Base-by-base conservation (phyloP, 2,329 filamentous ascomycete species). In the Fusarium luffae region DNA sequence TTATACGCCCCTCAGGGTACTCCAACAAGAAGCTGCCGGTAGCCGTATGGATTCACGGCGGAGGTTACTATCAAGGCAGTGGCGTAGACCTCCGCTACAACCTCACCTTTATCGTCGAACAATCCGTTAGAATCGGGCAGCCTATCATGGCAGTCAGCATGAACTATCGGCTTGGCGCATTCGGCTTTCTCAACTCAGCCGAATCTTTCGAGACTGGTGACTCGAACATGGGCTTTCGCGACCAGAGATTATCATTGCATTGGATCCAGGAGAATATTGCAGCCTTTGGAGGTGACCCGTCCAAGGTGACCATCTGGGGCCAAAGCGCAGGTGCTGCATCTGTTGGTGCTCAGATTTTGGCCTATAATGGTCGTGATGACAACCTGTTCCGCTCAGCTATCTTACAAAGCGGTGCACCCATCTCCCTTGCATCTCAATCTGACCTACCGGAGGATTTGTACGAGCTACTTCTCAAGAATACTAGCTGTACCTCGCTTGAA, bases 51-150 rank as follows among this genome's bases (percentile, higher is more conserved):
- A 72, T 76, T 2, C 69, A 75, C 19, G 72, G 82, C 34, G 83
- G 83, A 40, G 82, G 80, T 6, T 83, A 59, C 19, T 57, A 28
- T 12, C 56, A 66, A 70, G 86, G 85, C 4, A 80, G 81, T 7
- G 54, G 79, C 71, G 21, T 70, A 67, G 83, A 87, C 58, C 73
- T 80, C 21, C 80, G 86, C 27, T 90, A 90, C 75, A 90, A 90
- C 73, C 79, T 89, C 52, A 86, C 85, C 16, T 86, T 84, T 62
- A 83, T 90, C 37, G 85, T 90, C 2, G 81, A 59, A 79, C 81
- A 14, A 76, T 81, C 59, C 4, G 47, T 59, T 3, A 65, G 76
- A 5, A 82, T 82, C 18, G 80, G 80, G 54, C 81, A 82, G 50
- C 69, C 71, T 2, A 56, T 74, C 4, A 47, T 75, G 14, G 66